Evolutionary conservation across 2,329 filamentous ascomycete genomes (phyloP), one percentile per base, ranked within the genome.

Genomic region (Diplodia mutila): DNA sequence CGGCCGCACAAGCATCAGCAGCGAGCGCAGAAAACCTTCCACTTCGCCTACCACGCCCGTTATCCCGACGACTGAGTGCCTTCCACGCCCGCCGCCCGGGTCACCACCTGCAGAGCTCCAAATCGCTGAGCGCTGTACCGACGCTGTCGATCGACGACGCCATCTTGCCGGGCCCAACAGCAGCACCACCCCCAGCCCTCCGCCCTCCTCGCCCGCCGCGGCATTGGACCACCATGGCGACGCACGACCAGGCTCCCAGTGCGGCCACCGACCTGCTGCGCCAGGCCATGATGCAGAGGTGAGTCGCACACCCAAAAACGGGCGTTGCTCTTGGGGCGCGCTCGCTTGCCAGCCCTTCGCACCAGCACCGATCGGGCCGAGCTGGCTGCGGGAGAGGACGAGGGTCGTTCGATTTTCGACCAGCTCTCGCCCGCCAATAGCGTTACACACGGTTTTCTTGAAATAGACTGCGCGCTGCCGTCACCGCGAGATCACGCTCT

Each of bases 261-360:
- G 55, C 55, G 14, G 85, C 86, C 66, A 83, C 84, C 63, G 86
- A 88, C 73, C 78, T 87, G 77, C 78, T 87, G 73, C 83, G 86
- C 74, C 87, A 88, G 78, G 82, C 85, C 68, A 83, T 85, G 77
- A 78, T 84, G 76, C 85, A 85, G 75, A 85, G 83, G 86, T 88
- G 83, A 83, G 85, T 71, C 42, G 82, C 67, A 48, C 67, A 48
- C 66, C 16, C 49, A 18, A 37, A 18, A 25, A 25, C 32, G 48
- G 48, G 32, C 37, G 54, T 46, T 14, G 37, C 42, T 49, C 61
- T 51, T 64, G 29, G 25, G 48, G 42, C 51, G 57, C 57, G 42
- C 66, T 52, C 57, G 46, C 66, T 61, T 42, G 59, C 42, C 53
- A 34, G 55, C 59, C 54, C 46, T 42, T 67, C 55, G 54, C 54